These are phyloP conservation scores for Podila clonocystis DNA, from an alignment of 192 early-diverging fungal species.

Conservation along the genomic window DNA sequence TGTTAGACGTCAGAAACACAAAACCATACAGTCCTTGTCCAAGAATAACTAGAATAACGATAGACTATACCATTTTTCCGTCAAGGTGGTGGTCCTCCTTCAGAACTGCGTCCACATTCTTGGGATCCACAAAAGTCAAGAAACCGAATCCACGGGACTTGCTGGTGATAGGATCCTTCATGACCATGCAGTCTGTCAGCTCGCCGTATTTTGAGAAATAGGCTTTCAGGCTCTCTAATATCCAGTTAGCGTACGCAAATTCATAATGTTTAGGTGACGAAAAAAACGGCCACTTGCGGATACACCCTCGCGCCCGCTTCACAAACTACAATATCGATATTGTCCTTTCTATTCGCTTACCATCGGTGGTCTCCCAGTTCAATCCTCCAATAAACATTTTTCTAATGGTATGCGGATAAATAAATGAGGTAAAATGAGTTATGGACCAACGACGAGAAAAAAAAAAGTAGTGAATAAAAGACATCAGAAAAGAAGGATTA, in stretches of 20 bases:
- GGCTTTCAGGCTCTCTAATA: conserved; percentile 70
- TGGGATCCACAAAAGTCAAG: conserved; percentile 73
- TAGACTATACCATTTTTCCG: conserved; percentile 74
- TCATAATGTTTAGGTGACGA: too few species aligned
- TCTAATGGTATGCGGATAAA: conserved; percentile 51
- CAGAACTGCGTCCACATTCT: conserved; percentile 70
- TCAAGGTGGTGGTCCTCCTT: conserved; percentile 77
- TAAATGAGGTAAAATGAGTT: conserved; percentile 8
- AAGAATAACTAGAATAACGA: conserved; percentile 24
- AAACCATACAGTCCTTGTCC: neutral
- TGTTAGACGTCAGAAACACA: conserved; percentile 6
- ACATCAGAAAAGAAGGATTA: too few species aligned
- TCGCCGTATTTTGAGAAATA: conserved; percentile 81
- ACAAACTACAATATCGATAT: too few species aligned
- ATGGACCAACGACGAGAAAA: conserved; percentile 13
- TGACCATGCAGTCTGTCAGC: conserved; percentile 78
- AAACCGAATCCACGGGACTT: conserved; percentile 84
- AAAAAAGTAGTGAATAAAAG: conserved; percentile 1
- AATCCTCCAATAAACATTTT: conserved; percentile 86
- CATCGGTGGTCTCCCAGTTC: conserved; percentile 87
- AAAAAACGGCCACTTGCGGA: too few species aligned
- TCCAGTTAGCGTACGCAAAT: too few species aligned
- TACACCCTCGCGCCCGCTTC: too few species aligned
- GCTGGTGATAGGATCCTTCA: conserved; percentile 74
- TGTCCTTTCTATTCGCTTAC: conserved; percentile 57